Evolutionary conservation across 192 early-diverging fungal genomes (phyloP), one percentile per base, ranked within the genome.

Genomic region (Coemansia sp.): DNA sequence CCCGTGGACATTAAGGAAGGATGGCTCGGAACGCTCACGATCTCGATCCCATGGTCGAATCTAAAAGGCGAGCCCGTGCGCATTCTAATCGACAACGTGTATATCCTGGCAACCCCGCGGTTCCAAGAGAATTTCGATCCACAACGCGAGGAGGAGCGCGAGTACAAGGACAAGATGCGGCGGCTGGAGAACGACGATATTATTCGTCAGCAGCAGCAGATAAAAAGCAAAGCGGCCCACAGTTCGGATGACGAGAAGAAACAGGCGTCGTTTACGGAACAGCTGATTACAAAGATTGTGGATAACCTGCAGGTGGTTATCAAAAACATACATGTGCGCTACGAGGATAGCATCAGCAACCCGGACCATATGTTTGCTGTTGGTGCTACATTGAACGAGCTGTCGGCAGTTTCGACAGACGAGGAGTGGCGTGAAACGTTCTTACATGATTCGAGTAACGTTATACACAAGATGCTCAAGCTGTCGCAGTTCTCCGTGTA

Each of bases 1-100:
- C 97, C 97, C 13, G 89, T 99, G 5, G 94, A 98, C 71, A 94
- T 99, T 6, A 71, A 90, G 42, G 90, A 96, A 85, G 77, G 95
- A 15, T 94, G 93, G 74, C 87, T 99, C 18, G 97, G 97, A 22
- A 90, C 94, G 61, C 88, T 98, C 26, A 95, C 90, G 0, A 80
- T 98, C 7, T 91, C 85, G n/a, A 97, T 99, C 60, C 96, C 97
- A 8, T 99, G 97, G 97, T 90, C 87, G 4, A 97, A 99, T 79
- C 83, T 99, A 61, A 97, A 94, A 72, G 92, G 91, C 77, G 91
- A 94, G 77, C 95, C 97, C 1, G 93, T 98, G 41, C 90, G 91
- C 60, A 86, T 97, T 63, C 81, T 87, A 49, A 90, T 99, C 68
- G 92, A 95, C 68, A 87, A 98, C 66, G 90, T 96, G 12, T 96